Evolutionary conservation across 2,329 filamentous ascomycete genomes (phyloP).

Genomic region (Penicillium aurantiogriseum): DNA sequence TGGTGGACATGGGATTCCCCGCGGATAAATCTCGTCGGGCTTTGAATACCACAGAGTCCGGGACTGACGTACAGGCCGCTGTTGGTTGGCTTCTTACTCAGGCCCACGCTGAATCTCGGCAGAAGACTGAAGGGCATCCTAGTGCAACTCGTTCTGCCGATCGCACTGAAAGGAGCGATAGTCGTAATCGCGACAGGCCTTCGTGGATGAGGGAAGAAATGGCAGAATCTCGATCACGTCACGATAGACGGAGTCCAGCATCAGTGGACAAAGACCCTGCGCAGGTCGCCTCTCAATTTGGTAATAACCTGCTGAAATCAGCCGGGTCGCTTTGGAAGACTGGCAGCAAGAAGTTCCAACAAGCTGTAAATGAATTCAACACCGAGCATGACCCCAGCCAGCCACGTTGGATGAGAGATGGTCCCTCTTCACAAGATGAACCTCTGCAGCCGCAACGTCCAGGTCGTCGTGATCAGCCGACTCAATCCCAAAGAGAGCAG

Average conservation of each 20-base stretch:
- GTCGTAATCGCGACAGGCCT: conserved; percentile 42
- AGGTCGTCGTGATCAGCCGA: conserved; percentile 23
- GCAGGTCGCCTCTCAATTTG: conserved; percentile 77
- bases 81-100: conserved; percentile 88
- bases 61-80: conserved; percentile 78
- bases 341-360: conserved; percentile 86
- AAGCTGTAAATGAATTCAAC: conserved; percentile 83
- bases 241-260: conserved; percentile 39
- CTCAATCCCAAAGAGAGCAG: conserved; percentile 19
- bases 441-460: conserved; percentile 15
- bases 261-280: conserved; percentile 69
- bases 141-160: conserved; percentile 17
- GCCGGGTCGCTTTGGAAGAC: conserved; percentile 95
- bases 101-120: conserved; percentile 78
- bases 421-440: conserved; percentile 39
- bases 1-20: conserved; percentile 93
- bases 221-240: conserved; percentile 24
- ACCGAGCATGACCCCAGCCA: conserved; percentile 71
- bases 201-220: conserved; percentile 63
- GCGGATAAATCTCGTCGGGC: conserved; percentile 78
- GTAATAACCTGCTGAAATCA: conserved; percentile 83
- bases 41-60: conserved; percentile 74
- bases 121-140: conserved; percentile 54
- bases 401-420: conserved; percentile 93
- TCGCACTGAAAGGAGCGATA: conserved; percentile 27